Conservation (phyloP, 352 stramenopile genomes). For the Globisporangium emineosum region DNA sequence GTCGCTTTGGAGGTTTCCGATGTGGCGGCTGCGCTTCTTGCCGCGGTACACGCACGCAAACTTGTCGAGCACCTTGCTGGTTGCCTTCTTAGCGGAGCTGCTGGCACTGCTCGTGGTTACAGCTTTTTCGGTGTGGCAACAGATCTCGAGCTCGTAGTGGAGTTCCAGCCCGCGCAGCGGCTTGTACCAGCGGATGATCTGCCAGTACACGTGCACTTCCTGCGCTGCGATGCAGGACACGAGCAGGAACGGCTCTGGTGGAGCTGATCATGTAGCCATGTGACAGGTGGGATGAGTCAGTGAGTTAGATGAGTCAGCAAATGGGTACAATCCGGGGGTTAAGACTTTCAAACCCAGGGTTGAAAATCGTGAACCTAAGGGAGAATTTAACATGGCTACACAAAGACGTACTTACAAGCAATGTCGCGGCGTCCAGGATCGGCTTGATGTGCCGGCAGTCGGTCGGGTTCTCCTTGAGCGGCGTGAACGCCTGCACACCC, state of each 20-base stretch:
- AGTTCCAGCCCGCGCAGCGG: conserved; percentile 33
- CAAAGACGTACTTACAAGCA: conserved; percentile 53
- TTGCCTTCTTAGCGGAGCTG: not conserved
- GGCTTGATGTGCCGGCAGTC: conserved; percentile 53
- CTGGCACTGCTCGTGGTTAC: not conserved
- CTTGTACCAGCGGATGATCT: conserved; percentile 43
- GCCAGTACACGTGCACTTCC: conserved; percentile 56
- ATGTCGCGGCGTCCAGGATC: conserved; percentile 38
- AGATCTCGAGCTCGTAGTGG: conserved; percentile 57
- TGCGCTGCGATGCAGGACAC: conserved; percentile 40
- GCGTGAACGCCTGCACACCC: conserved; percentile 41
- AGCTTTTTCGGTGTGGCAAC: conserved; percentile 22
- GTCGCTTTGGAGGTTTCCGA: conserved; percentile 28
- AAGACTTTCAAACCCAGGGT: not conserved
- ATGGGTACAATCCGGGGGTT: not conserved
- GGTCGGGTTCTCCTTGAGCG: conserved; percentile 30
- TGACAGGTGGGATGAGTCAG: conserved; percentile 1
- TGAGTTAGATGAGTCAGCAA: too few species aligned
- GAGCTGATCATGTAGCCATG: conserved; percentile 26
- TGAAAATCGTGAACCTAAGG: not conserved
- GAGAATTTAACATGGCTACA: not conserved
- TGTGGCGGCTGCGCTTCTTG: conserved; percentile 25
- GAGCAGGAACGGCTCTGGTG: conserved; percentile 54
- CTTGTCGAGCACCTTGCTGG: conserved; percentile 16
- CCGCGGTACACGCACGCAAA: conserved; percentile 50